A percentile compares a stretch with the other conserved stretches of the same genome.
These are phyloP conservation scores for Neonectria hederae DNA, from an alignment of 2,329 filamentous ascomycete genomes.

Conservation along the genomic window DNA sequence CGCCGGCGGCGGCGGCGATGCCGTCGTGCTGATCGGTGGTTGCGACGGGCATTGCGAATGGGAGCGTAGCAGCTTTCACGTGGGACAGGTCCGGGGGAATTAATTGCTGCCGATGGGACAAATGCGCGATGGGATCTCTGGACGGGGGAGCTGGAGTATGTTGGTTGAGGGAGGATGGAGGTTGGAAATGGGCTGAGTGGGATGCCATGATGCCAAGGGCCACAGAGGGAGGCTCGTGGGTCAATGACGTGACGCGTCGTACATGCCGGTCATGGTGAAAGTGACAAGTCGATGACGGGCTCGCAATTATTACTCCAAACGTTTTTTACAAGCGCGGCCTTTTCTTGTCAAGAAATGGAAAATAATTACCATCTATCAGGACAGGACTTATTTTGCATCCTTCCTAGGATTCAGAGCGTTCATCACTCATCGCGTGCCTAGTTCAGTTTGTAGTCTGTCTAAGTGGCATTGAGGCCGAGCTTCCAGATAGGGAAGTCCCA, in stretches of 20 bases:
- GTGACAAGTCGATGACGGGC: neutral
- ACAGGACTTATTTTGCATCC: neutral
- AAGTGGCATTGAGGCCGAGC: neutral
- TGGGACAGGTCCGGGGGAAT: neutral
- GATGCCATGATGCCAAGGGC: neutral
- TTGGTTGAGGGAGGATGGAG: neutral
- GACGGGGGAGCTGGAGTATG: neutral
- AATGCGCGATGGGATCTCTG: neutral
- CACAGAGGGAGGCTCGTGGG: neutral
- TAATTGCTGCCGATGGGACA: neutral
- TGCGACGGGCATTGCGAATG: neutral
- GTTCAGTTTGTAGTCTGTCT: too few relatives aligned
- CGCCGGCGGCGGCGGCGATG: slow-evolving; percentile 41
- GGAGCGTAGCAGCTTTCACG: neutral
- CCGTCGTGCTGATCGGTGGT: slow-evolving; percentile 31
- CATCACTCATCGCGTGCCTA: neutral
- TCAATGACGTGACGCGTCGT: neutral
- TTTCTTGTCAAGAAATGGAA: neutral
- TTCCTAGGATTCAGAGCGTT: neutral
- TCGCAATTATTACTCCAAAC: neutral
- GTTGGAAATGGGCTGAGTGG: neutral
- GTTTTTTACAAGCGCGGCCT: neutral
- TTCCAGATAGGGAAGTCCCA: neutral
- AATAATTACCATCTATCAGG: neutral
- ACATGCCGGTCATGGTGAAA: neutral